Conservation (phyloP, 768 basidiomycete species). For the Boletus tomentosulus region DNA sequence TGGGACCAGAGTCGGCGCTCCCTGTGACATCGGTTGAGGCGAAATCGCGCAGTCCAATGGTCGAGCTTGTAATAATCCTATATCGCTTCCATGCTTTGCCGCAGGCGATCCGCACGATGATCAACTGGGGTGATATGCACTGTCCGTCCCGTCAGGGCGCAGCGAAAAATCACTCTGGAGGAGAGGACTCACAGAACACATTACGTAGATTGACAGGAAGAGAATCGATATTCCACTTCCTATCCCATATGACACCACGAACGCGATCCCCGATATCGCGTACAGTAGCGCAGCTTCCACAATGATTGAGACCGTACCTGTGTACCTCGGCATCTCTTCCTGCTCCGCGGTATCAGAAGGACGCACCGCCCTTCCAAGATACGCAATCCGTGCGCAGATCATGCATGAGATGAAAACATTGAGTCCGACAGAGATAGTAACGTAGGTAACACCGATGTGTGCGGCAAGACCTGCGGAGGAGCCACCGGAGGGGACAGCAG, state of each 20-base stretch:
- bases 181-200: background rate
- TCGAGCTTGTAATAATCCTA: background rate
- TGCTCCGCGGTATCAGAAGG: background rate
- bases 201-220: background rate
- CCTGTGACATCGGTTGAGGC: background rate
- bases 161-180: background rate
- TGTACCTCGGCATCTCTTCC: background rate
- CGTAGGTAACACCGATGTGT: background rate
- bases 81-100: slow-evolving; percentile 7
- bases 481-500: background rate
- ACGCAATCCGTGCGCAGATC: slow-evolving; percentile 3
- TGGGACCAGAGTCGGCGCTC: background rate
- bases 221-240: background rate
- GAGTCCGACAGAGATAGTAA: slow-evolving; percentile 2
- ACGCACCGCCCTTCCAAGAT: background rate
- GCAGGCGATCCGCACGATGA: slow-evolving; percentile 4
- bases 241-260: background rate
- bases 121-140: slow-evolving; percentile 14
- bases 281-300: background rate
- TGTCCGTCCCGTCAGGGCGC: background rate
- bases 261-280: background rate
- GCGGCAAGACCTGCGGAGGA: background rate
- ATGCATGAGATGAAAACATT: slow-evolving; percentile 1
- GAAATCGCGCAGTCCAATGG: background rate
- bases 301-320: background rate